phyloP scores from a whole-genome alignment of 768 basidiomycete species.

The Hemileccinum rubropunctum region DNA sequence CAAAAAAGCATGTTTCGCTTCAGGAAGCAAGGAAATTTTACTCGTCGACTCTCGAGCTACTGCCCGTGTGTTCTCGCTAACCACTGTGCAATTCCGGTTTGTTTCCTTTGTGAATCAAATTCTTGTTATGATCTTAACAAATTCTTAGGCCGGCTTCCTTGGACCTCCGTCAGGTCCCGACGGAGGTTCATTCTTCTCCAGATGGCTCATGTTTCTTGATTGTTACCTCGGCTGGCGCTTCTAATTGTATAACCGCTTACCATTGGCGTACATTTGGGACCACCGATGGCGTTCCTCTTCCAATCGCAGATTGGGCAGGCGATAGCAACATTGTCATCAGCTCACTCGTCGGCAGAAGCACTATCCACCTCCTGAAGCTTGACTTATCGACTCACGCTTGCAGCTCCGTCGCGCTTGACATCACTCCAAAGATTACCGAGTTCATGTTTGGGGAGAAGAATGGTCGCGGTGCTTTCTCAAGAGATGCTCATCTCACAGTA shows the following conservation, averaged over 20 bases:
- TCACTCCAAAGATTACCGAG: constrained; percentile 55
- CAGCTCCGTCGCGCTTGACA: constrained; percentile 47
- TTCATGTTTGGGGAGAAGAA: constrained; percentile 53
- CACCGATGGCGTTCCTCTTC: constrained; percentile 39
- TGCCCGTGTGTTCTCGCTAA: constrained; percentile 51
- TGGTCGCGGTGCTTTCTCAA: constrained; percentile 16
- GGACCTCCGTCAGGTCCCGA: constrained; percentile 35
- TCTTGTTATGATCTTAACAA: constrained; percentile 10
- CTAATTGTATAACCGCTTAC: constrained; percentile 35
- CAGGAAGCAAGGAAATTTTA: constrained; percentile 51
- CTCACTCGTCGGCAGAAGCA: constrained; percentile 42
- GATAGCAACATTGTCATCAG: constrained; percentile 35
- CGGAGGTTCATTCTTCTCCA: constrained; percentile 42
- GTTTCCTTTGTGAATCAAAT: not conserved
- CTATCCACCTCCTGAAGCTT: constrained; percentile 44
- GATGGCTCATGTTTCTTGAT: constrained; percentile 54
- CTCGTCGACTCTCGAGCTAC: constrained; percentile 44
- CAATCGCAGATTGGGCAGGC: constrained; percentile 28
- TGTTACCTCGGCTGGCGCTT: constrained; percentile 22
- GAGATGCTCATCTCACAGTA: constrained; percentile 20
- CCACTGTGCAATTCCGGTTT: constrained; percentile 54
- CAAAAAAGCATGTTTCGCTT: constrained; percentile 41
- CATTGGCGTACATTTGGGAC: constrained; percentile 63
- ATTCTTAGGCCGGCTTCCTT: constrained; percentile 43
- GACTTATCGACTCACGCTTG: constrained; percentile 33